phyloP scores from a whole-genome alignment of 2,329 filamentous ascomycete species.

The Curvularia lunata region DNA sequence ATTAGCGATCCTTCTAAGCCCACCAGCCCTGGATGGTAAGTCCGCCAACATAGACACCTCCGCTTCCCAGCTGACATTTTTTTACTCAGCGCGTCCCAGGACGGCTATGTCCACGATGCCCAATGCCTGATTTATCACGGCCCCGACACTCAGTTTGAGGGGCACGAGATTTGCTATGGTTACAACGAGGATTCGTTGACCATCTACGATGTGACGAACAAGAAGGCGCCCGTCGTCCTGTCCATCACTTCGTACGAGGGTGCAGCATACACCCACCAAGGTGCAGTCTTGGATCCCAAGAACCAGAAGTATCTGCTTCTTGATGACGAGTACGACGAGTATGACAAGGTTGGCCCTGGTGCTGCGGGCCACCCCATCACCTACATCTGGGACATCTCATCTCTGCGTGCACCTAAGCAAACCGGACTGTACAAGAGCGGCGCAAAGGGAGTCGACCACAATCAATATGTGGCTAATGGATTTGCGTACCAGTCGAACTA shows the following conservation, averaged over 20 bases:
- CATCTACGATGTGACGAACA: conserved; percentile 61
- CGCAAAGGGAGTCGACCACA: conserved; percentile 54
- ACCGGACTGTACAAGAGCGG: conserved; percentile 52
- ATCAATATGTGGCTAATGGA: conserved; percentile 55
- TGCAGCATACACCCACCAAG: conserved; percentile 65
- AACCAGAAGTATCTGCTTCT: conserved; percentile 48
- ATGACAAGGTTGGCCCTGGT: conserved; percentile 45
- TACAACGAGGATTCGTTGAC: conserved; percentile 63
- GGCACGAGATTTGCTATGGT: conserved; percentile 62
- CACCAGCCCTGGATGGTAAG: conserved; percentile 57
- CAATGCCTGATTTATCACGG: conserved; percentile 65
- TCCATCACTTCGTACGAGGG: conserved; percentile 64
- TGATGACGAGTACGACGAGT: conserved; percentile 51
- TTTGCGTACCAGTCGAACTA: conserved; percentile 55
- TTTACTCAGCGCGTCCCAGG: conserved; percentile 52
- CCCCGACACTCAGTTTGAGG: conserved; percentile 57
- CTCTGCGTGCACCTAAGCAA: conserved; percentile 46
- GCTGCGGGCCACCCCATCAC: conserved; percentile 46
- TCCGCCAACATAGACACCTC: background rate
- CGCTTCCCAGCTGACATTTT: conserved; percentile 1
- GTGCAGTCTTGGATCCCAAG: conserved; percentile 56
- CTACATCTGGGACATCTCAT: conserved; percentile 50
- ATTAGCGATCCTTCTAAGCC: conserved; percentile 61
- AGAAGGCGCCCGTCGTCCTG: conserved; percentile 55
- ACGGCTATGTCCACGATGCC: conserved; percentile 68